Conservation (phyloP, 345 rosid species). For the Hibiscus mutabilis region DNA sequence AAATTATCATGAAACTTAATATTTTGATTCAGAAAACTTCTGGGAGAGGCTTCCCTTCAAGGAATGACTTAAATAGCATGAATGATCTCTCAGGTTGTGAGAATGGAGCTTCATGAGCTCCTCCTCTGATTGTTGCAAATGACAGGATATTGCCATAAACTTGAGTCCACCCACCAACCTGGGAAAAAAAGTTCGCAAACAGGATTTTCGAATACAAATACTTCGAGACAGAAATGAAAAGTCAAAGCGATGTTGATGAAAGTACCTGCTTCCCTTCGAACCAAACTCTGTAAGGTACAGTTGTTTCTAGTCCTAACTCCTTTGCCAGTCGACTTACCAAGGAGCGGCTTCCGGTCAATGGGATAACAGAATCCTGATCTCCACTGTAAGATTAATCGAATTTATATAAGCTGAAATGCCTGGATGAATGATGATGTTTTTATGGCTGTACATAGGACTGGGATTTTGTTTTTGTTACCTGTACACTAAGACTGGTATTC, state of each 20-base stretch:
- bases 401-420: background rate
- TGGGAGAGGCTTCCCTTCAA: slow-evolving; percentile 60
- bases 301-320: slow-evolving; percentile 47
- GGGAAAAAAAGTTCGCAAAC: background rate
- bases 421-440: background rate
- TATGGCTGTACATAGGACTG: background rate
- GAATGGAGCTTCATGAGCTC: slow-evolving; percentile 92
- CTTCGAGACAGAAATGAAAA: background rate
- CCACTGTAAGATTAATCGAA: slow-evolving; percentile 40
- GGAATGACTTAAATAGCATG: slow-evolving; percentile 63
- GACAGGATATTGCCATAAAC: slow-evolving; percentile 70
- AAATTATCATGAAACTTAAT: background rate
- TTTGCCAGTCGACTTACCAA: slow-evolving; percentile 53
- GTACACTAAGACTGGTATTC: slow-evolving; percentile 77
- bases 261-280: slow-evolving; percentile 81
- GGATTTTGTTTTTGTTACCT: slow-evolving; percentile 40
- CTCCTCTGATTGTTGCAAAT: slow-evolving; percentile 88
- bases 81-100: slow-evolving; percentile 95
- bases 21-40: slow-evolving; percentile 43
- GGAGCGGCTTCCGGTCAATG: slow-evolving; percentile 78
- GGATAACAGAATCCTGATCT: slow-evolving; percentile 94
- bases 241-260: background rate
- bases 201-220: background rate
- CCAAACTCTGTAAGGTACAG: slow-evolving; percentile 77
- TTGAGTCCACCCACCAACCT: slow-evolving; percentile 99